These are phyloP conservation scores for Phanerochaete carnosa DNA, from an alignment of 768 basidiomycete genomes.

Conservation along the genomic window DNA sequence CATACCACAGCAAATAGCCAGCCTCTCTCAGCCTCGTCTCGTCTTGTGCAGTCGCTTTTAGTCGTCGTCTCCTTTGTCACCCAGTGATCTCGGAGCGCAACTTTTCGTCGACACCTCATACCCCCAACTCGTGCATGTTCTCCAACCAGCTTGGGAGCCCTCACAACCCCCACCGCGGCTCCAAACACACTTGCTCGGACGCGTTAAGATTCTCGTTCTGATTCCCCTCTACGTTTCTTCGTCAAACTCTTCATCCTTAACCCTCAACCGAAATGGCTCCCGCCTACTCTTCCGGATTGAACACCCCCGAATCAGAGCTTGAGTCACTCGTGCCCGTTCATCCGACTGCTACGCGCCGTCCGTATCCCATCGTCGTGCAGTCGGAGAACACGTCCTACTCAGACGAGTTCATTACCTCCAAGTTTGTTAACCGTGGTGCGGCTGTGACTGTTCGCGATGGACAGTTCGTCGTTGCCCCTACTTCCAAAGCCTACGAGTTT, in stretches of 20 bases:
- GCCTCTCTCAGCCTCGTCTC: not conserved
- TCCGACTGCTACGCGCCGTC: constrained; percentile 81
- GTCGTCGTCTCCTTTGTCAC: not conserved
- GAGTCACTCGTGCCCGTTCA: constrained; percentile 72
- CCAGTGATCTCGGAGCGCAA: constrained; percentile 4
- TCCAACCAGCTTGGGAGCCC: constrained; percentile 88
- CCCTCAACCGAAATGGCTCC: constrained; percentile 44
- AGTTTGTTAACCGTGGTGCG: constrained; percentile 78
- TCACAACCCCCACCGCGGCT: constrained; percentile 87
- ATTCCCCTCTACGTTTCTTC: constrained; percentile 24
- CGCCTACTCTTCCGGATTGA: constrained; percentile 61
- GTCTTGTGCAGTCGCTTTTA: not conserved
- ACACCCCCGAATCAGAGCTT: constrained; percentile 68
- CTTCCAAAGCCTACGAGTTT: constrained; percentile 82
- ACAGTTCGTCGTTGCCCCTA: constrained; percentile 76
- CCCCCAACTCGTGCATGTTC: constrained; percentile 70
- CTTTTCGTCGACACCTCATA: constrained; percentile 1
- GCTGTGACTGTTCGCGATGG: constrained; percentile 68
- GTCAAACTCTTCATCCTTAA: constrained; percentile 22
- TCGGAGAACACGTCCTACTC: constrained; percentile 80
- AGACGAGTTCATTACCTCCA: constrained; percentile 79
- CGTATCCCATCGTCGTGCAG: constrained; percentile 73
- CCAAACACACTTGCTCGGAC: constrained; percentile 75
- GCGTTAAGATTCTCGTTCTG: constrained; percentile 48
- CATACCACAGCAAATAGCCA: not conserved